Base-by-base conservation (phyloP, 805 yeast species). In the Saturnispora hagleri region DNA sequence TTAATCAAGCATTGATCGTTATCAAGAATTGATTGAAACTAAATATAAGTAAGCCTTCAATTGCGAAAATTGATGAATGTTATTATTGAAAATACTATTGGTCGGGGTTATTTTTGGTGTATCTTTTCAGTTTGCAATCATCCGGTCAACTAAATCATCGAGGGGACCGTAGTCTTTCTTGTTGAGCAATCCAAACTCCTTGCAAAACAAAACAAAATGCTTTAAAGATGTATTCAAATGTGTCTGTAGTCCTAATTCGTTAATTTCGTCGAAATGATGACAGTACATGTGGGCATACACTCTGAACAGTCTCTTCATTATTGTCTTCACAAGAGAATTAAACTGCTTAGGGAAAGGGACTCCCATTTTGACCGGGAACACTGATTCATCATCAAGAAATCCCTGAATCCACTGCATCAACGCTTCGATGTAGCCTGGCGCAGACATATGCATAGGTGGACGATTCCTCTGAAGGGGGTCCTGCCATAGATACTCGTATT, bases 221-320 rank as follows among this genome's bases (percentile, higher is more conserved):
- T 95, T 93, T 62, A 91, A 80, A 61, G 96, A 85, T 5, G 99
- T 91, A 65, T 93, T 93, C 58, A 91, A 74, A 60, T 91, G 96
- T 12, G 95, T 86, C 66, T 90, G 97, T 60, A 91, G 72, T 2
- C 96, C 96, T 59, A 93, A 74, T 65, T 90, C 98, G 41, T 89
- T 80, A 52, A 93, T 86, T 68, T 91, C 97, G 64, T 89, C 96
- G 68, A 93, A 91, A 67, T 93, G 99, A 64, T 93, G 98, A 64
- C 99, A 93, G 68, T 93, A 93, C 43, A 93, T 87, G 69, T 93
- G 99, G 1, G 99, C 98, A 63, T 93, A 93, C 3, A 93, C 89
- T 65, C 99, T 77, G 69, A 90, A 93, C 48, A 93, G 73, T 58
- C 99, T 79, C 69, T 91, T 89, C 74, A 93, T 80, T 46, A 93